Conservation (phyloP, 345 rosid species). For the Eucalyptus cloeziana region DNA sequence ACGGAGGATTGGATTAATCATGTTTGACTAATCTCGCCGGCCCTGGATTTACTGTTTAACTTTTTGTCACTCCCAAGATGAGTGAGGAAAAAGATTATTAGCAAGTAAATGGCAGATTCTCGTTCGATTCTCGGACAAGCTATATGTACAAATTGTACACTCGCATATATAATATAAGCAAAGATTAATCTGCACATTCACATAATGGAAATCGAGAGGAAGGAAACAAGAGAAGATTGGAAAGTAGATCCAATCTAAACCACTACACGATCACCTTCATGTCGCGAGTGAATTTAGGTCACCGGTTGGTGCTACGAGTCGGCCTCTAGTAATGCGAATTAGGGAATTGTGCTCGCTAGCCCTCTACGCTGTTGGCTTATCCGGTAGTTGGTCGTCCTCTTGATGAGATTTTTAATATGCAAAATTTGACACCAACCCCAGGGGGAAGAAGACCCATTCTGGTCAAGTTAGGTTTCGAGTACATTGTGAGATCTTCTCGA, state of each 20-base stretch:
- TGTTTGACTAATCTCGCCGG: not conserved
- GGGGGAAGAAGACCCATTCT: not conserved
- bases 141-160: not conserved
- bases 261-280: not conserved
- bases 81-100: not conserved
- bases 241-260: not conserved
- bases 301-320: not conserved
- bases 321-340: not conserved
- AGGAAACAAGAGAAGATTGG: not conserved
- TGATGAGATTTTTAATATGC: not conserved
- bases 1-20: not conserved
- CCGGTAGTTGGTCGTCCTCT: not conserved
- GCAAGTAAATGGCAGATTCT: not conserved
- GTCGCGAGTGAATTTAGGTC: not conserved
- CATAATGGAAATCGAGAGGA: not conserved
- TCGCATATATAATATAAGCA: not conserved
- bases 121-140: not conserved
- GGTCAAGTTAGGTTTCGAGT: not conserved
- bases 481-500: not conserved
- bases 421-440: not conserved
- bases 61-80: not conserved
- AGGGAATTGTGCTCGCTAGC: not conserved
- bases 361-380: not conserved
- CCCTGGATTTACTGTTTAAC: not conserved
- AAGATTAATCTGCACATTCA: not conserved